Base-by-base conservation (phyloP, 257 asterid genomes). In the Penstemon newberryi region DNA sequence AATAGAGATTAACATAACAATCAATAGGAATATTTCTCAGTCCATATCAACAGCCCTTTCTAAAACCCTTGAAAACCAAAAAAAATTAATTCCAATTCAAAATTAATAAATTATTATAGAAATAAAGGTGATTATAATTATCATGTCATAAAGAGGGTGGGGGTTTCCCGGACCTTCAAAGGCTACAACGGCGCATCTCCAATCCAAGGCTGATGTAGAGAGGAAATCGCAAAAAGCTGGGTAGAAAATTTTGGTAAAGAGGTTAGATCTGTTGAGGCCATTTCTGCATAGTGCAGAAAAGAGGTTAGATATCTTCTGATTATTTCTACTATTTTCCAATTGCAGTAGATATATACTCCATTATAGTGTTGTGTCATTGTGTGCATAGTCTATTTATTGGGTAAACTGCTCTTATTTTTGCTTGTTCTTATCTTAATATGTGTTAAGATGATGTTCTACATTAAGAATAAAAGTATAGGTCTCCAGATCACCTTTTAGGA, bases 101-200 rank as follows among this genome's bases (percentile, higher is more conserved):
- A 15, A 15, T 15, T 15, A 15, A 0, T 15, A n/a, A n/a, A n/a
- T n/a, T n/a, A n/a, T n/a, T n/a, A n/a, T n/a, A 15, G 18, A 15
- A 15, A 15, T 15, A 15, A 15, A 15, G 18, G 18, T 15, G 18
- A 15, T 15, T 15, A 15, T 15, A 15, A 88, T 76, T 94, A 94
- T 65, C 83, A 70, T 81, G 62, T 87, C 49, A 78, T 94, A 72
- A 94, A 94, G 80, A 89, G 99, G 70, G 77, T 94, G 0, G 97
- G 99, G 5, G 99, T 92, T 92, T 66, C 98, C 93, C 3, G 98
- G 98, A n/a, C 96, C 98, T 62, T 92, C 98, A 36, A 92, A 92
- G 86, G 96, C 96, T 10, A 92, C 98, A 43, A 79, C 96, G 75
- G 96, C 96, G 0, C 89, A 92, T 76, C 96, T 92, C 45, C 98